phyloP scores from a whole-genome alignment of 805 yeast genomes.

The Scheffersomyces spartinae region DNA sequence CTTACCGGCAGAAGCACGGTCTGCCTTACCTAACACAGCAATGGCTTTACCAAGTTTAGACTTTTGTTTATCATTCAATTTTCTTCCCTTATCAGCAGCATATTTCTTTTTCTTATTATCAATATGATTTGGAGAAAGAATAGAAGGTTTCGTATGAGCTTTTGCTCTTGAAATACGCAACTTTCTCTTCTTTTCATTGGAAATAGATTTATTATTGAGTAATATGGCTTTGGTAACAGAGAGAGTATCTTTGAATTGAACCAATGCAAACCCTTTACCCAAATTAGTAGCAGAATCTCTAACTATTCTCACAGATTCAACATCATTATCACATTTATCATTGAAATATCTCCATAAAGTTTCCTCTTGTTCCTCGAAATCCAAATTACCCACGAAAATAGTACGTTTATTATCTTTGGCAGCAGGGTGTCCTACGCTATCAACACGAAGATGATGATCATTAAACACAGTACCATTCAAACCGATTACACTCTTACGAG shows the following conservation, averaged over 20 bases:
- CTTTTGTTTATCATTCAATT: conserved; percentile 54
- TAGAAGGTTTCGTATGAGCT: conserved; percentile 27
- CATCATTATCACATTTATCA: conserved; percentile 31
- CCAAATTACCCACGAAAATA: conserved; percentile 87
- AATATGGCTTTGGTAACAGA: conserved; percentile 75
- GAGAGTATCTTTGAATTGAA: conserved; percentile 68
- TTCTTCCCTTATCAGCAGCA: conserved; percentile 10
- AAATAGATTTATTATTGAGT: conserved; percentile 55
- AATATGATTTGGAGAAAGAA: conserved; percentile 31
- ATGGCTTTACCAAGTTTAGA: conserved; percentile 75
- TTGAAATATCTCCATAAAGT: conserved; percentile 74
- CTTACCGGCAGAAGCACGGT: conserved; percentile 56
- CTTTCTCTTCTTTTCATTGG: conserved; percentile 36
- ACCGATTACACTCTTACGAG: conserved; percentile 32
- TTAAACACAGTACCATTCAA: conserved; percentile 61
- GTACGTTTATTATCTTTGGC: conserved; percentile 75
- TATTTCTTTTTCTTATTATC: conserved; percentile 19
- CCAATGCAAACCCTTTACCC: conserved; percentile 96
- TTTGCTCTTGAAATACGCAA: conserved; percentile 63
- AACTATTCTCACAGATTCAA: conserved; percentile 81
- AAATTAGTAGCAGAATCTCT: conserved; percentile 89
- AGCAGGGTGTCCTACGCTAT: conserved; percentile 86
- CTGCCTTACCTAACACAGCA: conserved; percentile 67
- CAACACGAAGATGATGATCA: conserved; percentile 76
- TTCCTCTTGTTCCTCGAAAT: conserved; percentile 89